A percentile compares a stretch with the other conserved stretches of the same genome.
phyloP scores from a whole-genome alignment of 345 rosid genomes.

The Syzygium grande region DNA sequence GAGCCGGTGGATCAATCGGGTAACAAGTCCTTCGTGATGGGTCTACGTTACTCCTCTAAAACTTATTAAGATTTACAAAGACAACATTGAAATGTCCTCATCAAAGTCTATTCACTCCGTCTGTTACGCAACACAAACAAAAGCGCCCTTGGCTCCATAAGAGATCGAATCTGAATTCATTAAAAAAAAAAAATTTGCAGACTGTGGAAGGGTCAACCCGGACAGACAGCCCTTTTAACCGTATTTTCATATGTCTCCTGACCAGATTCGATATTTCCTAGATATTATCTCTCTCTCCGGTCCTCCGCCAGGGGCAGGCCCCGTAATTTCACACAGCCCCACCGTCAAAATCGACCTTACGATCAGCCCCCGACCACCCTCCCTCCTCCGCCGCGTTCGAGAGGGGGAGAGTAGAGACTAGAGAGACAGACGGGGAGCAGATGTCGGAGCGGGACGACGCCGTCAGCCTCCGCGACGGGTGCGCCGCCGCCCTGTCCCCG shows the following conservation, averaged over 20 bases:
- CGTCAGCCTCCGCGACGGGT: background rate
- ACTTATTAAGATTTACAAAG: no score
- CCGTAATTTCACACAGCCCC: background rate
- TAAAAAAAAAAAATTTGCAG: background rate
- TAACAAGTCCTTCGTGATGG: no score
- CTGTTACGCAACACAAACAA: no score
- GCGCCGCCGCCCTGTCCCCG: background rate
- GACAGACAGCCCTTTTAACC: background rate
- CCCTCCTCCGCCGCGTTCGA: background rate
- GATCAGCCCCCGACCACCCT: background rate
- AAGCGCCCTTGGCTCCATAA: background rate
- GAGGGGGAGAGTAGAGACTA: background rate
- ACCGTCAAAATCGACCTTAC: background rate
- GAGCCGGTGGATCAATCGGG: no score
- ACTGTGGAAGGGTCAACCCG: background rate
- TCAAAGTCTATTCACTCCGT: no score
- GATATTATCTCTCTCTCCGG: background rate
- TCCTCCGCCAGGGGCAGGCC: background rate
- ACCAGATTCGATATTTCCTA: background rate
- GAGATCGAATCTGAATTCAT: background rate
- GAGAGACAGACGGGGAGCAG: no score
- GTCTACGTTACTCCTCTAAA: no score
- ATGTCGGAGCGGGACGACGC: constrained; percentile 12
- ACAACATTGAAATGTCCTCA: no score
- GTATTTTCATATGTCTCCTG: no score